phyloP scores from a whole-genome alignment of 208 protist genomes.

The Trypanosomatidae sp. region DNA sequence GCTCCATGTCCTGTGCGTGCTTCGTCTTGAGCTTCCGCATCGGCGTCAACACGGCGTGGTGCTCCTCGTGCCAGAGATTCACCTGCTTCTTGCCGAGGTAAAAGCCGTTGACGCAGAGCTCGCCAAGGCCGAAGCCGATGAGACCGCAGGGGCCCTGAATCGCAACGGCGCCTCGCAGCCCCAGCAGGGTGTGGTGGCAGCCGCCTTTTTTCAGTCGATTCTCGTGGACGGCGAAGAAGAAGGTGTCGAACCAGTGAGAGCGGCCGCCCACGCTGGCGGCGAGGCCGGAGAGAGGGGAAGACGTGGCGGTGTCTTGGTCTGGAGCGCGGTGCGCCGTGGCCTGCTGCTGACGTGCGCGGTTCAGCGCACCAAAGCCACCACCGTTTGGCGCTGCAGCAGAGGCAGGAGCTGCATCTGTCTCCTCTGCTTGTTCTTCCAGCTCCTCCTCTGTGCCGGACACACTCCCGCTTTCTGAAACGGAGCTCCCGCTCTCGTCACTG shows the following conservation, averaged over 20 bases:
- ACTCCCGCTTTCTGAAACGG: too few species aligned
- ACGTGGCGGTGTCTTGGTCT: not conserved
- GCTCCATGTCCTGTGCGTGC: slow-evolving; percentile 27
- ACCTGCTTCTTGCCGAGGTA: slow-evolving; percentile 68
- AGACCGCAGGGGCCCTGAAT: slow-evolving; percentile 78
- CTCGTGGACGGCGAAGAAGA: slow-evolving; percentile 63
- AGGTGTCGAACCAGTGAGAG: slow-evolving; percentile 40
- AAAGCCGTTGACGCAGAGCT: slow-evolving; percentile 66
- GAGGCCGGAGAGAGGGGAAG: not conserved
- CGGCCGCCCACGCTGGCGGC: not conserved
- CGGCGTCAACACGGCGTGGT: slow-evolving; percentile 57
- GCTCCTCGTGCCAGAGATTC: slow-evolving; percentile 42
- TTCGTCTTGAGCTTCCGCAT: slow-evolving; percentile 44
- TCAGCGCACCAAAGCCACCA: too few species aligned
- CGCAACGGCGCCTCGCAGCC: slow-evolving; percentile 48
- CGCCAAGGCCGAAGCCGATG: slow-evolving; percentile 68
- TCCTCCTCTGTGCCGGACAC: not conserved
- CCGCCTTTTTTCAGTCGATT: slow-evolving; percentile 13
- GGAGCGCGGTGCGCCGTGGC: too few species aligned
- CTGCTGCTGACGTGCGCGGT: too few species aligned
- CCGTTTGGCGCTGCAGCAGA: too few species aligned
- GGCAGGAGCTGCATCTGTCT: not conserved
- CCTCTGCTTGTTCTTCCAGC: slow-evolving; percentile 9
- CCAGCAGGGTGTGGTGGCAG: slow-evolving; percentile 78
- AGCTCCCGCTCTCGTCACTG: slow-evolving; percentile 6